phyloP scores from a whole-genome alignment of 2,329 filamentous ascomycete genomes.

The Aureobasidium sp. region DNA sequence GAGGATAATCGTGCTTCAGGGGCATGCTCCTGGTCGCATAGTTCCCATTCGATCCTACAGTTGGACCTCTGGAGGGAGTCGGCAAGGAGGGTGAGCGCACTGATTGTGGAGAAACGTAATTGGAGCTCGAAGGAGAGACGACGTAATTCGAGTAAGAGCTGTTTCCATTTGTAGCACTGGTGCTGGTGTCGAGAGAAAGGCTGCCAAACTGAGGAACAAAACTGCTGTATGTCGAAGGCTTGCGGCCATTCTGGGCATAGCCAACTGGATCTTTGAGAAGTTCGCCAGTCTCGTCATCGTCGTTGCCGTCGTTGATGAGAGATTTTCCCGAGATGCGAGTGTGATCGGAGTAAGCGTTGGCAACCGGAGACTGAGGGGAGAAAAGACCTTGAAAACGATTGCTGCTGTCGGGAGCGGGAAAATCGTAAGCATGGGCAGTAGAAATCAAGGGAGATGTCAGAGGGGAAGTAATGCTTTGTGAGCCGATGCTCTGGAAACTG shows the following conservation, averaged over 20 bases:
- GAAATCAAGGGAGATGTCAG: conserved; percentile 31
- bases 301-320: conserved; percentile 60
- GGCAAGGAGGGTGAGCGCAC: conserved; percentile 40
- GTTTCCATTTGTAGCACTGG: conserved; percentile 31
- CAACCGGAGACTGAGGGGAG: conserved; percentile 64
- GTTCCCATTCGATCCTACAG: conserved; percentile 43
- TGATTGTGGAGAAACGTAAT: conserved; percentile 42
- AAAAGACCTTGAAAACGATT: conserved; percentile 55
- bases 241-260: conserved; percentile 61
- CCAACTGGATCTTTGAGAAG: conserved; percentile 64
- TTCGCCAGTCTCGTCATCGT: conserved; percentile 62
- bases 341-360: conserved; percentile 57
- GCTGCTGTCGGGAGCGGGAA: conserved; percentile 48
- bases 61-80: conserved; percentile 29
- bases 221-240: conserved; percentile 49
- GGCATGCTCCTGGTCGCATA: conserved; percentile 52
- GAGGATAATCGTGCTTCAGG: conserved; percentile 59
- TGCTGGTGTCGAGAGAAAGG: conserved; percentile 63
- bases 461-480: conserved; percentile 53
- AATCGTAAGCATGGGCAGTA: conserved; percentile 44
- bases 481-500: conserved; percentile 30
- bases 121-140: conserved; percentile 47
- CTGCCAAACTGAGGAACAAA: conserved; percentile 59
- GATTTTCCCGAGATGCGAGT: conserved; percentile 57
- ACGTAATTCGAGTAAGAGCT: conserved; percentile 24